These are phyloP conservation scores for Alternaria viburni DNA, from an alignment of 2,329 filamentous ascomycete species.

Conservation along the genomic window DNA sequence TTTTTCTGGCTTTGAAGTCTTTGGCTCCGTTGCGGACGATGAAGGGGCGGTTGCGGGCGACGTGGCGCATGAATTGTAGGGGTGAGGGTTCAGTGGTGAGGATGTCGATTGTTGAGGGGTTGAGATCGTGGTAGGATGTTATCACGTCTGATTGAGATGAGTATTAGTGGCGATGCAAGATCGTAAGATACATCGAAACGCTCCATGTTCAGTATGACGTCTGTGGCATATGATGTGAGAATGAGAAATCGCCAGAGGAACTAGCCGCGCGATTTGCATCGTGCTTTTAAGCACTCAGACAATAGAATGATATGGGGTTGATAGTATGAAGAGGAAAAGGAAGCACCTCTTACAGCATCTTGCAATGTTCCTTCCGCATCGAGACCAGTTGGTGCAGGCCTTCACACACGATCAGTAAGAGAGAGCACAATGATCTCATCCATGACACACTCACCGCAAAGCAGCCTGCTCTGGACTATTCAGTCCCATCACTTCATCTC, in stretches of 20 bases:
- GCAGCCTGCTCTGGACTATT: slow-evolving; percentile 15
- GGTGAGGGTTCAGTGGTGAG: slow-evolving; percentile 71
- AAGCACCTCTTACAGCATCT: slow-evolving; percentile 49
- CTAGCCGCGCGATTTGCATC: not conserved
- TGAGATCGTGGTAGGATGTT: slow-evolving; percentile 75
- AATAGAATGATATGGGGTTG: too few species aligned
- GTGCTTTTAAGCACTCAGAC: not conserved
- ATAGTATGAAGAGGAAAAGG: slow-evolving; percentile 6
- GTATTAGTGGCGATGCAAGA: too few species aligned
- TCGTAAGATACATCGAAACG: too few species aligned
- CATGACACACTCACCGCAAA: slow-evolving; percentile 20
- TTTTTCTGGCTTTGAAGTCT: slow-evolving; percentile 66
- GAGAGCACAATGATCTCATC: not conserved
- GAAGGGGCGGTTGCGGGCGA: slow-evolving; percentile 76
- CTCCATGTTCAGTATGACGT: too few species aligned
- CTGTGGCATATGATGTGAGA: too few species aligned
- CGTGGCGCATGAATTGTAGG: slow-evolving; percentile 80
- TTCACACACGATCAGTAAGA: slow-evolving; percentile 6
- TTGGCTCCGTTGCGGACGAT: slow-evolving; percentile 69
- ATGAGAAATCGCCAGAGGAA: too few species aligned
- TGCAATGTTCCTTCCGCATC: slow-evolving; percentile 27
- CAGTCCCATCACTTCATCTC: slow-evolving; percentile 29
- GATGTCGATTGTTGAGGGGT: slow-evolving; percentile 65
- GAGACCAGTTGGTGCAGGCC: slow-evolving; percentile 41
- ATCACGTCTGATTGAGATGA: slow-evolving; percentile 57